Conservation (phyloP, 768 basidiomycete species). For the Cystoderma amianthinum region DNA sequence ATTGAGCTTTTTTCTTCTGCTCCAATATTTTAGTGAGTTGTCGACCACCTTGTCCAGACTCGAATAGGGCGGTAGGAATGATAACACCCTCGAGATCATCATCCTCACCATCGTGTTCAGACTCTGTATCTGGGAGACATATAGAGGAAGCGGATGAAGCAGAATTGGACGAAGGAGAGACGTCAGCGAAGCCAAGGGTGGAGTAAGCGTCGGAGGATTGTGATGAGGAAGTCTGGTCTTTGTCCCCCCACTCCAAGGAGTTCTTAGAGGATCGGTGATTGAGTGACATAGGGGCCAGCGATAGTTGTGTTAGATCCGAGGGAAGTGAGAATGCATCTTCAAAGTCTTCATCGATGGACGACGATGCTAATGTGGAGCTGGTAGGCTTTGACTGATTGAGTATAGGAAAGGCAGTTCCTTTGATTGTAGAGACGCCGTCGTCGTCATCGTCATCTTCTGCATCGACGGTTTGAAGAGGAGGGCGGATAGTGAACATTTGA, state of each 20-base stretch:
- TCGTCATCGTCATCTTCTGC: conserved; percentile 61
- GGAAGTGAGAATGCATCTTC: conserved; percentile 82
- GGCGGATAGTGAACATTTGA: conserved; percentile 58
- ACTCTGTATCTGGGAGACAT: conserved; percentile 65
- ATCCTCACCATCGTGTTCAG: conserved; percentile 65
- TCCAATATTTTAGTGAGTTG: conserved; percentile 46
- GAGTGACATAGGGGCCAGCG: conserved; percentile 71
- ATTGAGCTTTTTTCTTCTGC: conserved; percentile 47
- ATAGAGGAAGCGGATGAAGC: conserved; percentile 58
- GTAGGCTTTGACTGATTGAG: conserved; percentile 23
- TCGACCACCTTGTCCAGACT: conserved; percentile 53
- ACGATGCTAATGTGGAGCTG: conserved; percentile 22
- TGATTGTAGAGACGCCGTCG: conserved; percentile 78
- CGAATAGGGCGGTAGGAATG: conserved; percentile 70
- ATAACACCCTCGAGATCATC: conserved; percentile 78
- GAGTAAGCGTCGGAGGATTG: conserved; percentile 88
- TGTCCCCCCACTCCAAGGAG: conserved; percentile 82
- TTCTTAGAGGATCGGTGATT: conserved; percentile 76
- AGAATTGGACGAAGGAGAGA: conserved; percentile 67
- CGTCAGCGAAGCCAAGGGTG: conserved; percentile 67
- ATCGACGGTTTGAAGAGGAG: conserved; percentile 44
- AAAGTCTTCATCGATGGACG: conserved; percentile 67
- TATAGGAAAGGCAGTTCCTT: conserved; percentile 38
- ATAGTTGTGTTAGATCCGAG: conserved; percentile 72
- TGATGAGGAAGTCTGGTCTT: conserved; percentile 74